These are phyloP conservation scores for Penicillium italicum DNA, from an alignment of 2,329 filamentous ascomycete species.

Conservation along the genomic window DNA sequence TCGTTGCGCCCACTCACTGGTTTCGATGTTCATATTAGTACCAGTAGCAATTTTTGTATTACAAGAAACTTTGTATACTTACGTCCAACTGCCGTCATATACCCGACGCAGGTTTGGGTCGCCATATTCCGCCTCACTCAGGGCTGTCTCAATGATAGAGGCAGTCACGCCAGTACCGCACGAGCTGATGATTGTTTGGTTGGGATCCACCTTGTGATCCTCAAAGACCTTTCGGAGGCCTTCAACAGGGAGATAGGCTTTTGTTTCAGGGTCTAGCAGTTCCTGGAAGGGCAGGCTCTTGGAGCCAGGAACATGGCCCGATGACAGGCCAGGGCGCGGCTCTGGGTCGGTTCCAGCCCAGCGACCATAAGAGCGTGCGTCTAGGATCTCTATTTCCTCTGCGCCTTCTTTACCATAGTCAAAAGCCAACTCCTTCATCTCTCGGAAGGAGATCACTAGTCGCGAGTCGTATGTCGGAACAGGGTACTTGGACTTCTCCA, in stretches of 20 bases:
- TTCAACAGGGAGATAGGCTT: constrained; percentile 69
- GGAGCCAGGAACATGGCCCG: constrained; percentile 87
- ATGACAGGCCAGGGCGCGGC: constrained; percentile 78
- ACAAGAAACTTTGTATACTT: constrained; percentile 47
- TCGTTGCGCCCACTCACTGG: constrained; percentile 51
- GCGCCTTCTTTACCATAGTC: constrained; percentile 78
- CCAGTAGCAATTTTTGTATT: neutral
- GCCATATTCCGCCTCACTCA: constrained; percentile 74
- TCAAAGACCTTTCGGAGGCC: constrained; percentile 73
- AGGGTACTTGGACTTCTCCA: constrained; percentile 46
- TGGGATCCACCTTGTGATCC: constrained; percentile 72
- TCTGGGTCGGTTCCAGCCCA: constrained; percentile 83
- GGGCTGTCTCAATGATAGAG: constrained; percentile 80
- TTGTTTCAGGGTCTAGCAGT: constrained; percentile 77
- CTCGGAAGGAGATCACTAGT: constrained; percentile 75
- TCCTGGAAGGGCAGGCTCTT: constrained; percentile 76
- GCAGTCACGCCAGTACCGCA: constrained; percentile 96
- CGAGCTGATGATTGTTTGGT: constrained; percentile 76
- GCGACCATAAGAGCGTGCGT: constrained; percentile 75
- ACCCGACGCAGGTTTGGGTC: constrained; percentile 64
- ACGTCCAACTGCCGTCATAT: constrained; percentile 98
- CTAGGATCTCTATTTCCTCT: constrained; percentile 81
- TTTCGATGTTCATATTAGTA: neutral
- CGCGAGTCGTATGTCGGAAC: constrained; percentile 56
- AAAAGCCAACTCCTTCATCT: constrained; percentile 71